Percentiles rank a stretch among this genome's conserved stretches.
These are phyloP conservation scores for Astrocystis sublimbata DNA, from an alignment of 495 filamentous ascomycete genomes.

Conservation along the genomic window DNA sequence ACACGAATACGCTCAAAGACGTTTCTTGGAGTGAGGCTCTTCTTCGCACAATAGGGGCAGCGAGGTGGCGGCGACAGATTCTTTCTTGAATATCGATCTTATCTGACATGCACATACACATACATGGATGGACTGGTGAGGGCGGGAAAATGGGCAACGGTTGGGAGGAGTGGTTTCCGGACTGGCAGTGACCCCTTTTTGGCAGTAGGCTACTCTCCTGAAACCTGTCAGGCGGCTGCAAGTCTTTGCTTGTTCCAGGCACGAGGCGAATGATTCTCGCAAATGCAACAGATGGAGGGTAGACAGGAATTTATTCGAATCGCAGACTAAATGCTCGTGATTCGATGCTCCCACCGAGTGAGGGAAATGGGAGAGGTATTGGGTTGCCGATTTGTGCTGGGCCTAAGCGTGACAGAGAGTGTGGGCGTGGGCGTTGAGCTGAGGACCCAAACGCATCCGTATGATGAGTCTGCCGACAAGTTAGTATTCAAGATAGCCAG, in stretches of 20 bases:
- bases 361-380: constrained; percentile 2
- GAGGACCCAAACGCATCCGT: constrained; percentile 15
- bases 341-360: constrained; percentile 5
- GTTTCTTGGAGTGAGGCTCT: neutral
- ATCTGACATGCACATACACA: constrained; percentile 17
- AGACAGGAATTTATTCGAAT: neutral
- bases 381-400: neutral
- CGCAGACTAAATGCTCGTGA: neutral
- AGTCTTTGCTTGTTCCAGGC: constrained; percentile 5
- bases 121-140: constrained; percentile 7
- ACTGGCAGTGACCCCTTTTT: neutral
- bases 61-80: neutral
- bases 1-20: constrained; percentile 6
- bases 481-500: constrained; percentile 10
- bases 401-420: neutral
- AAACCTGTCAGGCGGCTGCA: neutral
- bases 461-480: constrained; percentile 14
- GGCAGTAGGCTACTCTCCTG: constrained; percentile 1
- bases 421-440: constrained; percentile 13
- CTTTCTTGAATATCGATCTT: constrained; percentile 13
- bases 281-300: neutral
- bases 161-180: neutral
- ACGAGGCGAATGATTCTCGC: neutral
- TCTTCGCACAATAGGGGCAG: neutral
- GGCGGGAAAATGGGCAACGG: neutral